phyloP scores from a whole-genome alignment of 2,329 filamentous ascomycete genomes.

The Hymenoscyphus fraxineus region DNA sequence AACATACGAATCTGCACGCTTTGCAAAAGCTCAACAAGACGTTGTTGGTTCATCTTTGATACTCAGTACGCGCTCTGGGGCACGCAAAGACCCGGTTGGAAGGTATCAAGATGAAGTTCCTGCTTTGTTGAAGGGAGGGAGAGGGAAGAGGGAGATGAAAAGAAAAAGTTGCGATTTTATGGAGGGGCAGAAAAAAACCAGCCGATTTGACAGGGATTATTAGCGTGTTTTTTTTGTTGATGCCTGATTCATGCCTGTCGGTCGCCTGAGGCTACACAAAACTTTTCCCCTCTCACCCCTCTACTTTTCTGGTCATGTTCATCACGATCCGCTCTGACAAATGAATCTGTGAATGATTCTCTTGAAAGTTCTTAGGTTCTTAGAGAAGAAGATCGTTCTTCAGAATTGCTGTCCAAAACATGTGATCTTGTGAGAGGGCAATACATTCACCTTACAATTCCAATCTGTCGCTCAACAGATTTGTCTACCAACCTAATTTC shows the following conservation, averaged over 20 bases:
- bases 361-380: background rate
- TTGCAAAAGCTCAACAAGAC: slow-evolving; percentile 82
- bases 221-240: background rate
- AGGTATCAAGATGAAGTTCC: slow-evolving; percentile 1
- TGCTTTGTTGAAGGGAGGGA: slow-evolving; percentile 2
- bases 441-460: background rate
- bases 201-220: background rate
- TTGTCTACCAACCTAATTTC: no score
- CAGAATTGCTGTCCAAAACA: background rate
- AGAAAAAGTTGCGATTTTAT: slow-evolving; percentile 2
- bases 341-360: no score
- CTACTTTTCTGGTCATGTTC: background rate
- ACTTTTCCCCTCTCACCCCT: background rate
- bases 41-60: slow-evolving; percentile 68
- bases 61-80: slow-evolving; percentile 6
- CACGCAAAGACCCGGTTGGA: background rate
- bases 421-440: background rate
- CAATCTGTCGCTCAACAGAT: no score
- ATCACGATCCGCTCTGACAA: no score
- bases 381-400: background rate
- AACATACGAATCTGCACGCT: slow-evolving; percentile 80
- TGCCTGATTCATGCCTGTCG: background rate
- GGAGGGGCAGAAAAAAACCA: background rate
- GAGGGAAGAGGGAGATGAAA: background rate
- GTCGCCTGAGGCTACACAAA: background rate